Evolutionary conservation across 2,329 filamentous ascomycete genomes (phyloP), one percentile per base, ranked within the genome.

Genomic region (Pseudohalonectria lignicola): DNA sequence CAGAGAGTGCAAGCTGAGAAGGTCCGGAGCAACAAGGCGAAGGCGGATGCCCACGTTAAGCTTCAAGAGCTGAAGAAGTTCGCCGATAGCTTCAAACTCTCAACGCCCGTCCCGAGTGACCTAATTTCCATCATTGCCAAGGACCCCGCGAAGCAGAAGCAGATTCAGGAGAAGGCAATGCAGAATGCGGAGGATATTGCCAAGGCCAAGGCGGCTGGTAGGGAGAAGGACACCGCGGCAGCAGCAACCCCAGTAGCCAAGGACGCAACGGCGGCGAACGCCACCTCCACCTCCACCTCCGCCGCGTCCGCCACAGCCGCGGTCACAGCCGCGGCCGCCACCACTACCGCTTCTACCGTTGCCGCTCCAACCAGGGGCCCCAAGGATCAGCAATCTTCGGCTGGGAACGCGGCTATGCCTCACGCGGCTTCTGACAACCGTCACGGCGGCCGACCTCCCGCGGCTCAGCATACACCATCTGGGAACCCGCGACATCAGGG

Each of bases 31-130:
- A 71, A 60, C 48, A 80, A 79, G 55, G 69, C 69, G 9, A 76
- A 71, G 53, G 71, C 70, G 42, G 92, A 96, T 56, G 94, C 94
- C 56, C 86, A 88, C 47, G 79, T 92, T 46, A 95, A 94, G 60
- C 61, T 98, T 44, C 94, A 86, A 42, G 92, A 98, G 61, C 64
- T 98, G 41, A 93, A 92, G 68, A 94, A 90, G 53, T 98, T 98
- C 59, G 86, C 92, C 1, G 76, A 80, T 48, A 92, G 76, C 54
- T 98, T 98, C 69, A 96, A 96, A 63, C 74, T 98, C 15, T 82
- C 84, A 36, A 95, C 90, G 3, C 87, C 88, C 5, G 87, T 98
- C 10, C 92, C 92, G 2, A 79, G 76, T 37, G 92, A 98, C 58
- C 64, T 98, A 26, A 87, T 98, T 20, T 82, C 86, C 2, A 98